These are phyloP conservation scores for Pichia deserticola DNA, from an alignment of 805 yeast genomes.

Conservation along the genomic window DNA sequence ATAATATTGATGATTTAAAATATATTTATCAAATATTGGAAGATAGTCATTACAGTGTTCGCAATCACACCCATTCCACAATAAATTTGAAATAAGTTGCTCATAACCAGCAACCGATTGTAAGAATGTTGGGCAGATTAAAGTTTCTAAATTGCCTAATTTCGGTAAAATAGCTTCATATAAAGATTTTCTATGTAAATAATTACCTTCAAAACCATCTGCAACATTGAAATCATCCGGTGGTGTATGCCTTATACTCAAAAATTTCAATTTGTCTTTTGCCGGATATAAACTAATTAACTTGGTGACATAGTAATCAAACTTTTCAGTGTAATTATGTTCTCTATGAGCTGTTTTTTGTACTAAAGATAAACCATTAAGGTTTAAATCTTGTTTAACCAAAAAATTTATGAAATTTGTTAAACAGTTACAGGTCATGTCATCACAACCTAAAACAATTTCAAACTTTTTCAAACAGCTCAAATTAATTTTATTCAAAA, in stretches of 20 bases:
- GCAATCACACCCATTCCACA: constrained; percentile 78
- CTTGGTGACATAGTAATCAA: constrained; percentile 43
- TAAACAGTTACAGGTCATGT: constrained; percentile 38
- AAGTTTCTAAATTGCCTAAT: constrained; percentile 32
- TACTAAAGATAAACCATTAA: constrained; percentile 31
- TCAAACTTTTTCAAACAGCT: constrained; percentile 35
- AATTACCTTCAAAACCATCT: constrained; percentile 73
- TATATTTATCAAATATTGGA: constrained; percentile 47
- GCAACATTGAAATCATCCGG: constrained; percentile 49
- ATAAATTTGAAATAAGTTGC: constrained; percentile 55
- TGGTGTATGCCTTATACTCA: constrained; percentile 52
- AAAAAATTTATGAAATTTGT: constrained; percentile 29
- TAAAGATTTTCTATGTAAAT: constrained; percentile 47
- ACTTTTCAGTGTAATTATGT: constrained; percentile 45
- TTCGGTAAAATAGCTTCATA: constrained; percentile 43
- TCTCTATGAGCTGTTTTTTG: constrained; percentile 28
- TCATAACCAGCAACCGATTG: constrained; percentile 62
- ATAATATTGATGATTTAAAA: constrained; percentile 58
- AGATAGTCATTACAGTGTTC: constrained; percentile 41
- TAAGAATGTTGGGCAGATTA: constrained; percentile 54
- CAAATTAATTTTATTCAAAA: constrained; percentile 27
- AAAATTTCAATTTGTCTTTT: constrained; percentile 28
- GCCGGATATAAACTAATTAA: constrained; percentile 33
- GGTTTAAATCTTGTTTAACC: constrained; percentile 20
- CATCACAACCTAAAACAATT: constrained; percentile 47